A percentile compares a stretch with the other conserved stretches of the same genome.
Conservation (phyloP, 352 stramenopile species). For the Stephanocyclus meneghinianus region DNA sequence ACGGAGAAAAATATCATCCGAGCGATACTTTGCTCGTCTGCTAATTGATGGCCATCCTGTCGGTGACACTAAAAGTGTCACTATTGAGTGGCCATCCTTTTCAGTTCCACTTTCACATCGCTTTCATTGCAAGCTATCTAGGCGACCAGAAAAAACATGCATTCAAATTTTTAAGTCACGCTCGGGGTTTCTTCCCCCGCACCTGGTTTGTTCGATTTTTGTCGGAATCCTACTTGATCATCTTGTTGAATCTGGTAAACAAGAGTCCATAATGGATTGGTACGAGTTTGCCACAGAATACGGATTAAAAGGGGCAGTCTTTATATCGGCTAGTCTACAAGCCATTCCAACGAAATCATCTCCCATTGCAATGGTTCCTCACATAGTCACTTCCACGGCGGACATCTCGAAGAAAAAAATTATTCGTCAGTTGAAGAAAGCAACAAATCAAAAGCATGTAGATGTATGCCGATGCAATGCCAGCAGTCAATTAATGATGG, state of each 20-base stretch:
- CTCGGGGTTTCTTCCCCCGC: constrained; percentile 21
- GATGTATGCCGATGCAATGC: background rate
- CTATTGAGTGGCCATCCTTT: constrained; percentile 42
- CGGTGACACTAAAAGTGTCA: constrained; percentile 31
- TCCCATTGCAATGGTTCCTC: constrained; percentile 9
- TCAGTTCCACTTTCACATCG: constrained; percentile 36
- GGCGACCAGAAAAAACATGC: constrained; percentile 24
- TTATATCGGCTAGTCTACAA: constrained; percentile 13
- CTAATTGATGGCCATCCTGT: constrained; percentile 46
- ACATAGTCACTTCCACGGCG: background rate
- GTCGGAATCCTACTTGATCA: constrained; percentile 6
- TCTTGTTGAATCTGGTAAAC: background rate
- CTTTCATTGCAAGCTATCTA: constrained; percentile 44
- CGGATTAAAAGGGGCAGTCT: constrained; percentile 32
- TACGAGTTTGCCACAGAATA: constrained; percentile 31
- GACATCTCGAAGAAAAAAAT: background rate
- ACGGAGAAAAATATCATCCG: constrained; percentile 15
- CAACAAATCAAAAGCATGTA: background rate
- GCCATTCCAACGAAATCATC: constrained; percentile 5
- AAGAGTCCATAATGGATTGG: constrained; percentile 14
- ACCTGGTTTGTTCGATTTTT: constrained; percentile 27
- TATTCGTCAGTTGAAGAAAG: background rate
- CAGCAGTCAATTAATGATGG: constrained; percentile 36
- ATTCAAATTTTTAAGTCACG: constrained; percentile 45
- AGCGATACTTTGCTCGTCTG: constrained; percentile 43